Evolutionary conservation across 129 eudicot genomes (phyloP).

Genomic region (Saposhnikovia divaricata): DNA sequence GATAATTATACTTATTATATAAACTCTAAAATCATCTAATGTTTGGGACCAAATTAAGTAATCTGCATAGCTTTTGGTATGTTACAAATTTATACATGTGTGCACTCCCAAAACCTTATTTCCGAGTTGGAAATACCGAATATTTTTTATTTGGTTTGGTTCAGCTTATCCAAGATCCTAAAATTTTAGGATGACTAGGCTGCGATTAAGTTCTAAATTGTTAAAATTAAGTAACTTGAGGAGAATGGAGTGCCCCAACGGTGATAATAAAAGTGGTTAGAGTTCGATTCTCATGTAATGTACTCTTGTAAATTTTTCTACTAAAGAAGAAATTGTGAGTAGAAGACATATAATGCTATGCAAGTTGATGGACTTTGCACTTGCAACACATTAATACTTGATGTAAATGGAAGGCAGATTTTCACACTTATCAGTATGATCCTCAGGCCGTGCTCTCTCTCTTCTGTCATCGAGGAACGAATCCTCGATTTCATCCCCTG

Average conservation of each 20-base stretch:
- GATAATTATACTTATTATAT: too few species aligned
- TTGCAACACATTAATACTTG: not conserved
- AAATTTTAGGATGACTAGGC: too few species aligned
- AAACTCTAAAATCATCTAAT: too few species aligned
- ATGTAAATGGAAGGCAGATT: not conserved
- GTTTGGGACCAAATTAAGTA: not conserved
- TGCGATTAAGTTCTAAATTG: too few species aligned
- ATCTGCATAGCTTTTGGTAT: not conserved
- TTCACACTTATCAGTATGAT: slow-evolving; percentile 5
- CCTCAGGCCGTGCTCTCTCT: slow-evolving; percentile 52
- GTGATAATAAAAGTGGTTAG: not conserved
- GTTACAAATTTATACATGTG: not conserved
- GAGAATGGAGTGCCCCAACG: too few species aligned
- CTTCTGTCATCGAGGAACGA: slow-evolving; percentile 62
- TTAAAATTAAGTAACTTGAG: too few species aligned
- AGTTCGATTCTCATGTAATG: not conserved
- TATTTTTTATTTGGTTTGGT: too few species aligned
- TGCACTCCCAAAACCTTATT: not conserved
- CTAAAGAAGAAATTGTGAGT: too few species aligned
- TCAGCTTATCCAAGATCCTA: not conserved
- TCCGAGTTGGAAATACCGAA: not conserved
- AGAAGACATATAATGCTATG: not conserved
- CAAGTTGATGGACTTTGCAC: not conserved
- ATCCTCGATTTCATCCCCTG: slow-evolving; percentile 26
- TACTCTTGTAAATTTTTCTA: not conserved